These are phyloP conservation scores for Cadophora malorum DNA, from an alignment of 2,329 filamentous ascomycete species.

Conservation along the genomic window DNA sequence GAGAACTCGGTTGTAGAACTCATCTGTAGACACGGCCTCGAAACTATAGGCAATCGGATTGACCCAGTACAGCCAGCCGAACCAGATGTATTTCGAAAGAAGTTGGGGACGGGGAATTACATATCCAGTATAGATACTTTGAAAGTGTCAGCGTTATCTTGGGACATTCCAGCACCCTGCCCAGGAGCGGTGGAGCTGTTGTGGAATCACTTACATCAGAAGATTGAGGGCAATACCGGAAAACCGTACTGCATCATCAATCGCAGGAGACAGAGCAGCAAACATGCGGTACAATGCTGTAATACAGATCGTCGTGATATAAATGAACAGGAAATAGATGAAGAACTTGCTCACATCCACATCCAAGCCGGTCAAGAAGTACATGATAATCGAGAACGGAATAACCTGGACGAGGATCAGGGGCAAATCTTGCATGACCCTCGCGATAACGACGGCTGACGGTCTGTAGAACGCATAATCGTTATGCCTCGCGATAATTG, in stretches of 20 bases:
- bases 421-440: slow-evolving; percentile 68
- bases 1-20: slow-evolving; percentile 63
- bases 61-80: slow-evolving; percentile 61
- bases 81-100: slow-evolving; percentile 67
- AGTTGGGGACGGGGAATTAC: slow-evolving; percentile 70
- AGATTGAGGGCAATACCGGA: slow-evolving; percentile 67
- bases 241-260: slow-evolving; percentile 71
- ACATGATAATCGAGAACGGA: slow-evolving; percentile 67
- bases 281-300: slow-evolving; percentile 73
- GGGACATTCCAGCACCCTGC: too few relatives aligned
- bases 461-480: slow-evolving; percentile 75
- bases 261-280: slow-evolving; percentile 66
- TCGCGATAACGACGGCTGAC: slow-evolving; percentile 67
- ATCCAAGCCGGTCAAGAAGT: slow-evolving; percentile 68
- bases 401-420: slow-evolving; percentile 63
- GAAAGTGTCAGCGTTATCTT: slow-evolving; percentile 3
- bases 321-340: slow-evolving; percentile 70
- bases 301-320: slow-evolving; percentile 65
- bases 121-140: slow-evolving; percentile 65
- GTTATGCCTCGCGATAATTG: slow-evolving; percentile 71
- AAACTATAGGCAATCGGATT: slow-evolving; percentile 64
- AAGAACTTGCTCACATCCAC: slow-evolving; percentile 67
- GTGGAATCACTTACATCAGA: slow-evolving; percentile 49
- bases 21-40: slow-evolving; percentile 67
- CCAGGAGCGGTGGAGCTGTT: not conserved